Conservation (phyloP, 208 protist genomes). For the Polymyxa betae region DNA sequence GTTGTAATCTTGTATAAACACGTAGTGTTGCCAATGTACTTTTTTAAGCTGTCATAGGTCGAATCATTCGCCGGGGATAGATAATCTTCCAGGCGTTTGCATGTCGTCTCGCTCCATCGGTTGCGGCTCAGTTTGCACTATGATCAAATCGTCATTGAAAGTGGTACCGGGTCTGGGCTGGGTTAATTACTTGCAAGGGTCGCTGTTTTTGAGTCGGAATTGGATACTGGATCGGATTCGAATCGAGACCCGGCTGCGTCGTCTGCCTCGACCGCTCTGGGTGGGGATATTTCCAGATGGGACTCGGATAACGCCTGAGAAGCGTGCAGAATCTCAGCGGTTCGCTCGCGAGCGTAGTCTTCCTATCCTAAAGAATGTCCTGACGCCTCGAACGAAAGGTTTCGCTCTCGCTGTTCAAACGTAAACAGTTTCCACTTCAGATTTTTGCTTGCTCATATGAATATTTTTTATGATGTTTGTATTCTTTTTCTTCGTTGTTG, state of each 20-base stretch:
- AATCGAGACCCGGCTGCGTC: neutral
- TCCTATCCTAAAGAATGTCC: neutral
- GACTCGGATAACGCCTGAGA: conserved; percentile 1
- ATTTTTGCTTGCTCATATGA: no score
- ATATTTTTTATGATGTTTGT: no score
- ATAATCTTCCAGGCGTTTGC: conserved; percentile 31
- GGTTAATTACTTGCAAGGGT: conserved; percentile 41
- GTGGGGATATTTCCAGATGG: conserved; percentile 34
- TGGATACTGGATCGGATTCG: neutral
- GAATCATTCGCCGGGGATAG: conserved; percentile 34
- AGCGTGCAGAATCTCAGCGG: conserved; percentile 18
- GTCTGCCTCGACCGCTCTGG: neutral
- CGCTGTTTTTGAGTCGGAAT: conserved; percentile 24
- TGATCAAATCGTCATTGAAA: conserved; percentile 20
- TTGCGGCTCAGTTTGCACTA: conserved; percentile 12
- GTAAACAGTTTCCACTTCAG: no score
- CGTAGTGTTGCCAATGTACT: neutral
- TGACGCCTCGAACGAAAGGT: conserved; percentile 5
- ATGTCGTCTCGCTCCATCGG: neutral
- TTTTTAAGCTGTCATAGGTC: neutral
- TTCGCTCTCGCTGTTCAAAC: neutral
- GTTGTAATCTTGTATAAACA: neutral
- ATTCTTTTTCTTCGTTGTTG: neutral
- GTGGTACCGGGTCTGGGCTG: conserved; percentile 1
- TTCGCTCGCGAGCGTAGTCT: neutral